Evolutionary conservation across 2,329 filamentous ascomycete genomes (phyloP).

Genomic region (Malbranchea cinnamomea): DNA sequence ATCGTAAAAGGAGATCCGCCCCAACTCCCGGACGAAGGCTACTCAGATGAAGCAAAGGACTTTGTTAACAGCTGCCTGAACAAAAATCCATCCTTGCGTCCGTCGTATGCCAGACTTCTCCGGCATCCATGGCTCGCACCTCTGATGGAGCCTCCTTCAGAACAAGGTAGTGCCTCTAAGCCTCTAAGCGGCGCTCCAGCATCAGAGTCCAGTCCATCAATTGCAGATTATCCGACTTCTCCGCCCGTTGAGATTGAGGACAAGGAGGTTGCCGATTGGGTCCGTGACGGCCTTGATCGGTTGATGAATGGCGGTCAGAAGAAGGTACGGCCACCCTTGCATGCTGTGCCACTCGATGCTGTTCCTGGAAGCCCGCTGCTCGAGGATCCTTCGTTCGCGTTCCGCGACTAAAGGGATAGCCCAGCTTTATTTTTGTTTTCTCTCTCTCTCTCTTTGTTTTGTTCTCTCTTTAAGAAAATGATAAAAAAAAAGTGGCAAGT

Average conservation of each 20-base stretch:
- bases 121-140: conserved; percentile 76
- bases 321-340: conserved; percentile 60
- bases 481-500: too few species aligned
- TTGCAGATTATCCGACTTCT: conserved; percentile 20
- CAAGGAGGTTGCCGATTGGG: conserved; percentile 76
- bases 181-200: conserved; percentile 16
- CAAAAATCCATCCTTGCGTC: conserved; percentile 82
- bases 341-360: conserved; percentile 69
- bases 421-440: too few species aligned
- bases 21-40: conserved; percentile 62
- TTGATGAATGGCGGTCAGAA: conserved; percentile 44
- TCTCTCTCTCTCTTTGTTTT: too few species aligned
- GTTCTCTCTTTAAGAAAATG: too few species aligned
- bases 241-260: conserved; percentile 44
- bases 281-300: conserved; percentile 52
- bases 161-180: conserved; percentile 29
- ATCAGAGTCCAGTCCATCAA: conserved; percentile 18
- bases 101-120: conserved; percentile 81
- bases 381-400: conserved; percentile 12
- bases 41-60: conserved; percentile 63
- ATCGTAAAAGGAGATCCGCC: conserved; percentile 97
- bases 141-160: conserved; percentile 54
- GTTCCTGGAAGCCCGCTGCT: conserved; percentile 33
- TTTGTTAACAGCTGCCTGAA: conserved; percentile 85
- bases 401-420: too few species aligned